phyloP scores from a whole-genome alignment of 2,329 filamentous ascomycete genomes.

The Apiospora arundinis region DNA sequence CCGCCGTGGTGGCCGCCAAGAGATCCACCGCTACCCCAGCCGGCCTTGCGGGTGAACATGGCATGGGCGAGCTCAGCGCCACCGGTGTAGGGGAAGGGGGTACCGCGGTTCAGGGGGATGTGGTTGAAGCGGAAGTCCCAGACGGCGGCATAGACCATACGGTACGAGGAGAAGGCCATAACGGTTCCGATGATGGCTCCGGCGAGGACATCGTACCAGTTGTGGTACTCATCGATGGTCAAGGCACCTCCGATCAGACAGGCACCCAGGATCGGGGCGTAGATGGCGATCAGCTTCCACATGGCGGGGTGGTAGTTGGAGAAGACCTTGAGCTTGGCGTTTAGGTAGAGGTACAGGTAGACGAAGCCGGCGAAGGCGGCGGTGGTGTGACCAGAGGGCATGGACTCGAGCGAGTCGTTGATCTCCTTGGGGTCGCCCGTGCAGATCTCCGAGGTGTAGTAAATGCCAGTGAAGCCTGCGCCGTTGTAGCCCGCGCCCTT shows the following conservation, averaged over 20 bases:
- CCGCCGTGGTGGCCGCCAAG: slow-evolving; percentile 38
- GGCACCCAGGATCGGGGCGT: slow-evolving; percentile 71
- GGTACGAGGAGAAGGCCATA: slow-evolving; percentile 69
- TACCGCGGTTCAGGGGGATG: slow-evolving; percentile 65
- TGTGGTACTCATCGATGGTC: slow-evolving; percentile 76
- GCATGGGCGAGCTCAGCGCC: slow-evolving; percentile 57
- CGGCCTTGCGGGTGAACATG: slow-evolving; percentile 64
- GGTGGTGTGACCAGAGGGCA: slow-evolving; percentile 77
- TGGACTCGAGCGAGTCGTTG: slow-evolving; percentile 72
- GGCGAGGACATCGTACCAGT: slow-evolving; percentile 76
- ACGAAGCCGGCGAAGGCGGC: slow-evolving; percentile 76
- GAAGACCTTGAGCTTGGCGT: slow-evolving; percentile 80
- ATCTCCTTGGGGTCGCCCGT: slow-evolving; percentile 69
- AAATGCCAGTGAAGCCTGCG: slow-evolving; percentile 63
- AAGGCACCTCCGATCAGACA: slow-evolving; percentile 71
- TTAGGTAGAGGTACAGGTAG: slow-evolving; percentile 75
- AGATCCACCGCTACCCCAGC: slow-evolving; percentile 59
- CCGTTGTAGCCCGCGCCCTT: slow-evolving; percentile 50
- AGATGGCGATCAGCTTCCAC: slow-evolving; percentile 73
- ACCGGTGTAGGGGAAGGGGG: slow-evolving; percentile 58
- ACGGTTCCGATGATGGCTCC: slow-evolving; percentile 69
- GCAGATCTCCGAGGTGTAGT: slow-evolving; percentile 74
- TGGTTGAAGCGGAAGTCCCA: slow-evolving; percentile 74
- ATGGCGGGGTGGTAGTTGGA: slow-evolving; percentile 74
- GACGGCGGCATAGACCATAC: slow-evolving; percentile 71